These are phyloP conservation scores for Mycena leptocephala DNA, from an alignment of 768 basidiomycete genomes.

Conservation along the genomic window DNA sequence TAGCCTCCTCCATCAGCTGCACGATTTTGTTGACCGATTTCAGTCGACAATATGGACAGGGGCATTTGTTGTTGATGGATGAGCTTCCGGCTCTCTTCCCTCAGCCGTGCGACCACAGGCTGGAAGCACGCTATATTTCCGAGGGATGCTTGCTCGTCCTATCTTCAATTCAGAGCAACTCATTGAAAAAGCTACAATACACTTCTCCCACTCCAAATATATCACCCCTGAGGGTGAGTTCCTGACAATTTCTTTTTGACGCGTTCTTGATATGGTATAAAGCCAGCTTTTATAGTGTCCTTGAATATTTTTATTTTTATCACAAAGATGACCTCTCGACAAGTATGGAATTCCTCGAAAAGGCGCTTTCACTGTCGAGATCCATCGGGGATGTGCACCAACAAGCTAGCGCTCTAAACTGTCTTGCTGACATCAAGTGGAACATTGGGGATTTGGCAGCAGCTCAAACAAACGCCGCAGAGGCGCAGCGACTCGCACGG, in stretches of 20 bases:
- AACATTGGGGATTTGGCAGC: not conserved
- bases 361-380: not conserved
- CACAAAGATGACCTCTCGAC: not conserved
- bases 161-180: not conserved
- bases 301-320: not conserved
- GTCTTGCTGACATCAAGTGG: not conserved
- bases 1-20: too few relatives aligned
- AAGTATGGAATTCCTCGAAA: not conserved
- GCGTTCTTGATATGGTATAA: not conserved
- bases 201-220: not conserved
- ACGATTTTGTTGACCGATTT: too few relatives aligned
- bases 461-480: too few relatives aligned
- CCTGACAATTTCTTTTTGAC: not conserved
- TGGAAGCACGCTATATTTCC: not conserved
- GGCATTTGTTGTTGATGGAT: not conserved
- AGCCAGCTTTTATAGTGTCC: not conserved
- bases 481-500: not conserved
- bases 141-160: not conserved
- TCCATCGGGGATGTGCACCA: not conserved
- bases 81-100: not conserved
- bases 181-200: not conserved
- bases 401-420: not conserved
- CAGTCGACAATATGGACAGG: not conserved
- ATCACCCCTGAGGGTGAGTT: not conserved
- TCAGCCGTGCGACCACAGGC: not conserved